Evolutionary conservation across 306 rosid genomes (phyloP), one percentile per base, ranked within the genome.

Genomic region (Casuarina cunninghamiana): DNA sequence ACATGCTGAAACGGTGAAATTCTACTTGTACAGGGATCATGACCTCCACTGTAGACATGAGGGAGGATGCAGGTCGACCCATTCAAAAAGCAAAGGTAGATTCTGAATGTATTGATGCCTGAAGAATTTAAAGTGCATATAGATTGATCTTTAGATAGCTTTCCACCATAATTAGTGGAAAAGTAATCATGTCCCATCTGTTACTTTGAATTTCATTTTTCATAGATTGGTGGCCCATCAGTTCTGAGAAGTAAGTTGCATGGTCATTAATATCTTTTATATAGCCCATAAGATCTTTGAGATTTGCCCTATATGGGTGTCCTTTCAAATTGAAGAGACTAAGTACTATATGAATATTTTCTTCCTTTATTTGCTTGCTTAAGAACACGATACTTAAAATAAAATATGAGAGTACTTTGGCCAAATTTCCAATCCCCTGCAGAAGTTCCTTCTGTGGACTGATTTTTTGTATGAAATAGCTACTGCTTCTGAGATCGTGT

Each of bases 71-170:
- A 49, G 86, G 90, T 10, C 81, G 93, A 73, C 91, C 93, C 12
- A 82, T 89, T 73, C 97, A 91, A 74, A 91, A 91, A 81, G 97
- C 97, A 8, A 89, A 90, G 94, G 97, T 91, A 77, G 38, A 35
- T 43, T 68, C n/a, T 74, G 3, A 3, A 9, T 19, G 6, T 13
- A 44, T 32, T 74, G 5, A 49, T 66, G 71, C 6, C 67, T 11
- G 16, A 37, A 41, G 42, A 63, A 0, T 37, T 66, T 35, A 37
- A 35, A 32, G 39, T 37, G 11, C 37, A 12, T 2, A 9, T 35
- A 13, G 35, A 37, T 32, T 4, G 69, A 62, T 3, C 43, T 3
- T 32, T 37, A 5, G 19, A 21, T 21, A 21, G 26, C 26, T 21
- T 13, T 10, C 3, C 15, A 10, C 13, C 12, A 26, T 50, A 10